Evolutionary conservation across 345 rosid genomes (phyloP).

Genomic region (Linum usitatissimum): DNA sequence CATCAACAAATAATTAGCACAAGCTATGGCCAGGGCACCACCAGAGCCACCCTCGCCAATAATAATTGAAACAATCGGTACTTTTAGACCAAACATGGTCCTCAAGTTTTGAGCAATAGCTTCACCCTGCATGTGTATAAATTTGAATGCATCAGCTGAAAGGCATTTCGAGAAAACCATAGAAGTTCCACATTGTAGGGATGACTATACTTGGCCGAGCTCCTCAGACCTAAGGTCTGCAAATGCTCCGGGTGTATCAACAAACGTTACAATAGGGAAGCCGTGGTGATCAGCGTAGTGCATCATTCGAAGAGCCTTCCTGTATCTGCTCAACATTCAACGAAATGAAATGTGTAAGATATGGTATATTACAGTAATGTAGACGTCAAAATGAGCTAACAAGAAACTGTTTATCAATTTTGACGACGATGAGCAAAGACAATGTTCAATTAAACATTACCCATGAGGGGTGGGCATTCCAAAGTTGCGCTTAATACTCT

Average conservation of each 20-base stretch:
- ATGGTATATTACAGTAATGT: background rate
- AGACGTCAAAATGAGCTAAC: background rate
- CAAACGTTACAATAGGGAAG: conserved; percentile 67
- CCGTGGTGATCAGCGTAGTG: conserved; percentile 78
- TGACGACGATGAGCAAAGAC: background rate
- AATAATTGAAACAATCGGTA: conserved; percentile 84
- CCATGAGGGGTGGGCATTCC: conserved; percentile 99
- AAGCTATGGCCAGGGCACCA: conserved; percentile 95
- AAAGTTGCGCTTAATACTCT: conserved; percentile 83
- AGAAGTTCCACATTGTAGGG: conserved; percentile 5
- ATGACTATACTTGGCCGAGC: conserved; percentile 48
- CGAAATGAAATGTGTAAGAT: conserved; percentile 11
- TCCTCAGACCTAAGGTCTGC: conserved; percentile 77
- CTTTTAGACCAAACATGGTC: conserved; percentile 93
- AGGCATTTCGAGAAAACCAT: conserved; percentile 7
- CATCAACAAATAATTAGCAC: conserved; percentile 88
- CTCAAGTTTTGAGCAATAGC: conserved; percentile 92
- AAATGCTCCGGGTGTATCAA: conserved; percentile 78
- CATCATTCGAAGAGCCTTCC: conserved; percentile 86
- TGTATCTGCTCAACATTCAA: conserved; percentile 40
- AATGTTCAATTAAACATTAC: conserved; percentile 30
- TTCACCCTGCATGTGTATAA: conserved; percentile 61
- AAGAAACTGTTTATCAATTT: conserved; percentile 1
- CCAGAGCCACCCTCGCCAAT: conserved; percentile 99
- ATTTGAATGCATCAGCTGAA: conserved; percentile 16